Evolutionary conservation across 805 yeast genomes (phyloP), one percentile per base, ranked within the genome.

Genomic region (Cyberlindnera mississippiensis): DNA sequence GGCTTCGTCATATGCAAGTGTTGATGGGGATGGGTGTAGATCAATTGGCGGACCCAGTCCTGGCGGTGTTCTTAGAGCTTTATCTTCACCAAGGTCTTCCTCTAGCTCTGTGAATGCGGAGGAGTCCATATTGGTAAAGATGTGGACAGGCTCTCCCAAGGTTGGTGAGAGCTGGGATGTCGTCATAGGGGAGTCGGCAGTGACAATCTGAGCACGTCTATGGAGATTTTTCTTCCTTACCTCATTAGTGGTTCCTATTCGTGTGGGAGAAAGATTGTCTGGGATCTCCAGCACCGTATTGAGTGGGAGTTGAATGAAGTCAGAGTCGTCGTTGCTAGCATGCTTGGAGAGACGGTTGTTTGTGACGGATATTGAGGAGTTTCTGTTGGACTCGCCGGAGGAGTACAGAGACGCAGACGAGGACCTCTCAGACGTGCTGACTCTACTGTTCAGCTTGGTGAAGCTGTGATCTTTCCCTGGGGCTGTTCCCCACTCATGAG

Each of bases 401-500:
- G 46, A 40, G 32, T 40, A 38, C 22, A 31, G 15, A 4, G 48
- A 44, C 3, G 28, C 38, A 3, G 33, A 26, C 4, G 45, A 40
- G 16, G 43, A 38, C 13, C 14, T 20, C 17, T 41, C 40, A 10
- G 41, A 33, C 4, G 40, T 29, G 33, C 33, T 37, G 4, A 10
- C 5, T 7, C 41, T 20, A 2, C 35, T 27, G 17, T 11, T 29
- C 5, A 11, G 13, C 3, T 20, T 34, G 27, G 33, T 28, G 27
- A 26, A 12, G n/a, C 16, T 2, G 13, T 13, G 11, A 7, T 35
- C 43, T 4, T 35, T 42, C 11, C 36, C 33, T 4, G 46, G 34
- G 14, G 38, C 15, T 8, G 38, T 55, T 0, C 76, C 76, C 78
- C 78, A 73, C 32, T 71, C 72, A 48, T 73, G 77, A 11, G 71